Evolutionary conservation across 2,329 filamentous ascomycete species (phyloP), one percentile per base, ranked within the genome.

Genomic region (Penicillium oxalicum): DNA sequence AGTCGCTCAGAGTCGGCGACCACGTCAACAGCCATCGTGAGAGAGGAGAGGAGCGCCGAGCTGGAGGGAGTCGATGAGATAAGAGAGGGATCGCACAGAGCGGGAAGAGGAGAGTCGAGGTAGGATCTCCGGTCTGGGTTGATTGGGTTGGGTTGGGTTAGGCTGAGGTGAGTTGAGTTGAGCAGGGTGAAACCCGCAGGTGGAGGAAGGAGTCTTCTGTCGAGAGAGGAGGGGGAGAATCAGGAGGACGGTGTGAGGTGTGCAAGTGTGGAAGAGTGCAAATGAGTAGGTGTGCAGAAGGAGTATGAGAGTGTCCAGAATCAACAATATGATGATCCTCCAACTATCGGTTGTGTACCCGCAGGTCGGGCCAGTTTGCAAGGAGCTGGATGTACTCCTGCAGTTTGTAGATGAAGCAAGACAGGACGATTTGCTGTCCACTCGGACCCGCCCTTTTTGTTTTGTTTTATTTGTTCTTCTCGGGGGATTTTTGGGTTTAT

Each of bases 21-120:
- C 46, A 70, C 53, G 47, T 69, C 64, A 51, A 69, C 57, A 42
- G 67, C 60, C 69, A 71, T 71, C 40, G 50, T 64, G 44, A 45
- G 45, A 44, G 48, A 45, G 36, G 18, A 2, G 1, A 18, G 18
- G 18, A 18, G 18, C 18, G 18, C 18, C 42, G 29, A 13, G 33
- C 12, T 35, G 38, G 34, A 26, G 32, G 12, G 34, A 37, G 28
- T 13, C 5, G 26, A 32, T 32, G 29, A 11, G 11, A 32, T 32
- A 2, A 32, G 29, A 32, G 29, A 11, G 29, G 7, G 2, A 8
- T 7, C 29, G 29, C 29, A 8, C 29, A 32, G 29, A 18, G 18
- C 18, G 18, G 18, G 18, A 18, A 18, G 18, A 18, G 18, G 18
- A 18, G 18, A 18, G 18, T 18, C 18, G 18, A 18, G 18, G 18